Base-by-base conservation (phyloP, 176 grass and related monocot genomes). In the Aegilops sharonensis region DNA sequence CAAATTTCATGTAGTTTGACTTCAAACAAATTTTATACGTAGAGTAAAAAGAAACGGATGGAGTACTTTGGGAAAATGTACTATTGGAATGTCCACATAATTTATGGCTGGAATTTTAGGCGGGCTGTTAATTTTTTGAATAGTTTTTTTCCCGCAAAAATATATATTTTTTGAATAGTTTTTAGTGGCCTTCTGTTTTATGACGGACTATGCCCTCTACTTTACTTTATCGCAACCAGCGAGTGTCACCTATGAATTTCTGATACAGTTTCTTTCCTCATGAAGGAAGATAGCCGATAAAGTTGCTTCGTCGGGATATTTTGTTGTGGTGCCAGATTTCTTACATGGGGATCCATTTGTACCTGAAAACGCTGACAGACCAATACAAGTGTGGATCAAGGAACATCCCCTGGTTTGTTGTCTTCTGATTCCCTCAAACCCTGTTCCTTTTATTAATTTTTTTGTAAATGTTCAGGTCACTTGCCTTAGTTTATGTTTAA, bases 211-310 rank as follows among this genome's bases (percentile, higher is more conserved):
- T 78, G 75, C 10, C 23, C 31, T 70, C 14, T 79, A 23, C 25
- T 45, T 71, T 7, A 62, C 14, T 42, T 45, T 47, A 7, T 79
- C 1, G 9, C 36, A 6, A 7, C 12, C 1, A 68, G 15, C 24
- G 69, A 34, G 66, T 25, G 29, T 18, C 3, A 29, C 8, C 3
- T 61, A 27, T 34, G 18, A 48, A 80, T 36, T 13, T 31, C 11
- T 86, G 65, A 21, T 64, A 39, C 48, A 48, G 34, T 80, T 1
- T 15, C 39, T 63, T 37, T 29, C 48, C 40, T 64, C 75, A 15
- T 89, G 77, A 79, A 97, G 95, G 90, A 93, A 92, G 78, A 81
- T 97, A 78, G 92, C 95, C 47, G 90, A 97, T 64, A 91, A 92
- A 84, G 81, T 92, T 78, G 90, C 95, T 30, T 86, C 68, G 15